These are phyloP conservation scores for Heritiera littoralis DNA, from an alignment of 345 rosid genomes.

Conservation along the genomic window DNA sequence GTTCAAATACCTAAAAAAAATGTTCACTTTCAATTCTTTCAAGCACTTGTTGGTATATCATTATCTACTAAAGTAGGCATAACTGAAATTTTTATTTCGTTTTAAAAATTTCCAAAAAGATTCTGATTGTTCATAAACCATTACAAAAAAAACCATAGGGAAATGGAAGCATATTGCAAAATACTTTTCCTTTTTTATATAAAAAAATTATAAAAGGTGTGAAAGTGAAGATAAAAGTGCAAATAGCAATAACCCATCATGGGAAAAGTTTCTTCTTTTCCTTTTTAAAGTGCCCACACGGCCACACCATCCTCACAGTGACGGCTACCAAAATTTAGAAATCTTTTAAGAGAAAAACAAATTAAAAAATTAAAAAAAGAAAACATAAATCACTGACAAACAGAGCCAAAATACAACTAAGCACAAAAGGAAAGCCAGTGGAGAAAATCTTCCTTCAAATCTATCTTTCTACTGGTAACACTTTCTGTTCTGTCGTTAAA, in stretches of 20 bases:
- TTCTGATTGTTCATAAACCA: not conserved
- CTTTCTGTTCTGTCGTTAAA: not conserved
- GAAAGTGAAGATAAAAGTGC: not conserved
- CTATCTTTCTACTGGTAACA: slow-evolving; percentile 26
- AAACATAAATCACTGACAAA: slow-evolving; percentile 6
- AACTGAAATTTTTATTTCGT: not conserved
- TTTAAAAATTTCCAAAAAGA: not conserved
- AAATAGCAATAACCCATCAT: not conserved
- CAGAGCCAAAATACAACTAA: slow-evolving; percentile 9
- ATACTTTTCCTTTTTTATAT: not conserved
- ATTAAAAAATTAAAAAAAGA: not conserved
- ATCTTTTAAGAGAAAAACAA: not conserved
- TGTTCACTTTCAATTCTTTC: too few species aligned
- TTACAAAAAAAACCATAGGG: not conserved
- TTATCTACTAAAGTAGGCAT: not conserved
- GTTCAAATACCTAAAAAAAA: too few species aligned
- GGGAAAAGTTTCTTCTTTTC: not conserved
- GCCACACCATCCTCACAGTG: not conserved
- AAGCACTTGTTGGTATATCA: too few species aligned
- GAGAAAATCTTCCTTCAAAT: slow-evolving; percentile 39
- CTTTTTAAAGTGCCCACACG: not conserved
- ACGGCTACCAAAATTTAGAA: slow-evolving; percentile 16
- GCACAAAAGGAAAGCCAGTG: slow-evolving; percentile 28
- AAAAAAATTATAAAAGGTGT: not conserved
- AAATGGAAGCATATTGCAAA: not conserved